A percentile compares a stretch with the other conserved stretches of the same genome.
phyloP scores from a whole-genome alignment of 2,329 filamentous ascomycete genomes.

The Aspergillus vadensis region DNA sequence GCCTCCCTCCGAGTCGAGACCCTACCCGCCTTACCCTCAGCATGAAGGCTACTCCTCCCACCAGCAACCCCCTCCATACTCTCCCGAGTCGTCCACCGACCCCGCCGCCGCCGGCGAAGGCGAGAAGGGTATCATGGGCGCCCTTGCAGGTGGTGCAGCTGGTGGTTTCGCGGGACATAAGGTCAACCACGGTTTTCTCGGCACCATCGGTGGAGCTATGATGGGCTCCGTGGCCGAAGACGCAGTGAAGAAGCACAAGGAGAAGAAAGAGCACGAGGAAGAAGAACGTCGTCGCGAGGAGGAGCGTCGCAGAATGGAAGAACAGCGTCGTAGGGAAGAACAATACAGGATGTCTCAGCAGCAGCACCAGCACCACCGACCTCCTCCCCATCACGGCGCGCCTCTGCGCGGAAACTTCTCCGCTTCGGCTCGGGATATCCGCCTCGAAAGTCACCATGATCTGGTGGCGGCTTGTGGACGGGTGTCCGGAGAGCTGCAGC shows the following conservation, averaged over 20 bases:
- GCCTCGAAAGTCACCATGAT: constrained; percentile 37
- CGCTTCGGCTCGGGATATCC: constrained; percentile 34
- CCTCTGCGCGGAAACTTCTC: constrained; percentile 41
- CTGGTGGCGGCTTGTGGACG: constrained; percentile 41
- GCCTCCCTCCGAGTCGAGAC: neutral
- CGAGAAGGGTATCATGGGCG: constrained; percentile 49
- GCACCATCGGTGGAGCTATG: constrained; percentile 49
- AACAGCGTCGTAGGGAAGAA: constrained; percentile 4
- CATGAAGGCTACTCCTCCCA: neutral
- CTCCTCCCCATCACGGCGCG: neutral
- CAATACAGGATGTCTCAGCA: neutral
- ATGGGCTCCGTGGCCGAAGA: constrained; percentile 49
- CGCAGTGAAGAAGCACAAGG: constrained; percentile 45
- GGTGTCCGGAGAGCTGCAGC: constrained; percentile 33
- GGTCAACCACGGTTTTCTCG: constrained; percentile 49
- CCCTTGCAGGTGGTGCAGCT: constrained; percentile 47
- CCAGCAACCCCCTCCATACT: constrained; percentile 6
- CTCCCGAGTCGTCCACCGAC: neutral
- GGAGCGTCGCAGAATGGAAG: constrained; percentile 7
- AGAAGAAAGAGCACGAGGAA: constrained; percentile 21
- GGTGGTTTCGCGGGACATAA: constrained; percentile 49
- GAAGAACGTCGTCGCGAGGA: constrained; percentile 13
- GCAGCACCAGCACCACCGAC: neutral
- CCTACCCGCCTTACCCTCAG: constrained; percentile 11
- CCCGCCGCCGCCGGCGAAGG: constrained; percentile 27